Evolutionary conservation across 2,329 filamentous ascomycete genomes (phyloP), one percentile per base, ranked within the genome.

Genomic region (Xylaria sp.): DNA sequence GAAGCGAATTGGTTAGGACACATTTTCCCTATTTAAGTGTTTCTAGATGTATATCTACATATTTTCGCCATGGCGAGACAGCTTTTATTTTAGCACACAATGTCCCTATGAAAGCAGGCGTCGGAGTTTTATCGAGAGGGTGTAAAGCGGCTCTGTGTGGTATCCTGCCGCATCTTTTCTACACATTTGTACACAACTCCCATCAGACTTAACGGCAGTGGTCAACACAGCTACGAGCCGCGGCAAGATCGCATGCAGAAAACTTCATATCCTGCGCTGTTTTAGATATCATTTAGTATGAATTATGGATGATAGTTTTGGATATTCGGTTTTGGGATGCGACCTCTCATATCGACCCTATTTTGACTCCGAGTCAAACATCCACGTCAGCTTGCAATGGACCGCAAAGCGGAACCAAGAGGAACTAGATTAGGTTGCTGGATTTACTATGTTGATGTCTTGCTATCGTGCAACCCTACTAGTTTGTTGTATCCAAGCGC

Each of bases 61-160:
- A 20, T 56, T 58, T 53, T 51, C 33, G 11, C 36, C 49, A 63
- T 58, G 61, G 66, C 61, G 31, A 61, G 54, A 46, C 57, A 38
- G 46, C 58, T 10, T 36, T 46, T 46, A 23, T 23, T 42, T 53
- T 40, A 54, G 59, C 48, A 64, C 59, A 38, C 36, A 54, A 49
- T 68, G 60, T 38, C 36, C 13, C 53, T 58, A 33, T 59, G 57
- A 53, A 67, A 64, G 67, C 58, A 60, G 69, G 69, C 69, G 66
- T 65, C 57, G 69, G 63, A 65, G 54, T 69, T 66, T 67, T 65
- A 63, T 65, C 58, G 46, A 64, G 66, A 71, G 60, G 36, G 20
- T 20, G 36, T 58, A 65, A 40, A 67, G 33, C 26, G 44, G 53
- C 13, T 64, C 6, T 61, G 33, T 33, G 20, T 57, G 20, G 42